Conservation (phyloP, 2,329 filamentous ascomycete species). For the Fusarium napiforme region DNA sequence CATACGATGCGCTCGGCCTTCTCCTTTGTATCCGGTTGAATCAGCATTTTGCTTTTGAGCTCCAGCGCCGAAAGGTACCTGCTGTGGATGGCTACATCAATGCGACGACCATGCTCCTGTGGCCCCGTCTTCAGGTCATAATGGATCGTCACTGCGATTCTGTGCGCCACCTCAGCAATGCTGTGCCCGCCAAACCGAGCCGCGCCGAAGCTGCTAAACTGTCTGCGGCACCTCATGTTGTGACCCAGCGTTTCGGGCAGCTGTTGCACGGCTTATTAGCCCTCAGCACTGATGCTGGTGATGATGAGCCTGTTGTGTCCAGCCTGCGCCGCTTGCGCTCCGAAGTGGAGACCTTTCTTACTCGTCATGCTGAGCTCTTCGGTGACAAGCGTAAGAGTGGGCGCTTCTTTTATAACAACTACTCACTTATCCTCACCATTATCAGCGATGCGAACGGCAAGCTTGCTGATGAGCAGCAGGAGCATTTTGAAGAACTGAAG, state of each 20-base stretch:
- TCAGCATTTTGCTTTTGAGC: constrained; percentile 92
- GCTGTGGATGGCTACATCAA: constrained; percentile 93
- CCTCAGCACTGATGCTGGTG: constrained; percentile 88
- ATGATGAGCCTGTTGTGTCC: constrained; percentile 90
- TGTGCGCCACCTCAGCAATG: constrained; percentile 71
- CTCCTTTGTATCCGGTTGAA: constrained; percentile 93
- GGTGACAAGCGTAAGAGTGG: constrained; percentile 84
- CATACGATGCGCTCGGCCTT: constrained; percentile 85
- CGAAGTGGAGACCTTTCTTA: constrained; percentile 86
- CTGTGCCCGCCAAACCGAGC: constrained; percentile 58
- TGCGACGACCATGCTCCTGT: constrained; percentile 92
- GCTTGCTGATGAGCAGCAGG: constrained; percentile 77
- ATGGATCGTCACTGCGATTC: constrained; percentile 95
- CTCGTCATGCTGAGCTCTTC: constrained; percentile 79
- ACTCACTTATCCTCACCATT: constrained; percentile 92
- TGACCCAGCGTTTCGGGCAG: constrained; percentile 96
- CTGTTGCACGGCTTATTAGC: constrained; percentile 85
- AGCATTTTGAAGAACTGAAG: constrained; percentile 77
- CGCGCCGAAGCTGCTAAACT: constrained; percentile 66
- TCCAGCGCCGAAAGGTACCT: constrained; percentile 90
- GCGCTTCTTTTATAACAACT: constrained; percentile 95
- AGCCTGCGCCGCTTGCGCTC: constrained; percentile 80
- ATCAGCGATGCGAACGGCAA: constrained; percentile 82
- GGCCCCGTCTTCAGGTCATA: constrained; percentile 93
- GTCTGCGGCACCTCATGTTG: constrained; percentile 86